Evolutionary conservation across 371 early-diverging fungal genomes (phyloP).

Genomic region (Entomophthora muscae): DNA sequence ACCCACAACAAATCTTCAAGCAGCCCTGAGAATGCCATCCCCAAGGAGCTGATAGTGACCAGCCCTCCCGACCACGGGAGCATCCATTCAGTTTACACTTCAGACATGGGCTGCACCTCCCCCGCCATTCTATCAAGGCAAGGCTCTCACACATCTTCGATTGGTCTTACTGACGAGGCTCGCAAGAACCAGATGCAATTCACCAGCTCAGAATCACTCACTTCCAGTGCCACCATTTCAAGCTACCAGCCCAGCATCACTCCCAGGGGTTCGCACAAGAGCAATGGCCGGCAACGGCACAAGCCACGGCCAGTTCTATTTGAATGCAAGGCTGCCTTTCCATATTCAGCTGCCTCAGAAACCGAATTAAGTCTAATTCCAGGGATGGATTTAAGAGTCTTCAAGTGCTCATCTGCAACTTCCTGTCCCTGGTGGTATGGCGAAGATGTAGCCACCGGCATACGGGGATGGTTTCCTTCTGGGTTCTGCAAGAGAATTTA

Average conservation of each 20-base stretch:
- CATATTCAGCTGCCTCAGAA: neutral
- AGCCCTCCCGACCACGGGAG: neutral
- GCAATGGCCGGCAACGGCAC: neutral
- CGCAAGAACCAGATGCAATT: neutral
- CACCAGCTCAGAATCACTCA: neutral
- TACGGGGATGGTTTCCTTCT: conserved; percentile 1
- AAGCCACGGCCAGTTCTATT: conserved; percentile 1
- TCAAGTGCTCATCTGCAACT: neutral
- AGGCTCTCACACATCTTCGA: neutral
- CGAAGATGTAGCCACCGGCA: neutral
- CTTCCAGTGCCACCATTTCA: neutral
- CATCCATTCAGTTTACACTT: neutral
- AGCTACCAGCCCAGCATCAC: neutral
- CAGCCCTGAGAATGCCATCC: neutral
- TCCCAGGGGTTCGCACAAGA: neutral
- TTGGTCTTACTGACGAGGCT: neutral
- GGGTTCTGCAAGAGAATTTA: neutral
- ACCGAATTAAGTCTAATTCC: neutral
- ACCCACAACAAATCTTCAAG: neutral
- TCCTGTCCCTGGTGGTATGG: conserved; percentile 2
- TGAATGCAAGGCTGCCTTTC: neutral
- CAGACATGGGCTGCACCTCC: neutral
- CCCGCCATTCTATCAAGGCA: neutral
- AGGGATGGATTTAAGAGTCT: neutral
- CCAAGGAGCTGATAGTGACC: neutral